Evolutionary conservation across 169 alveolate genomes (phyloP).

Genomic region (Blepharisma undulans): DNA sequence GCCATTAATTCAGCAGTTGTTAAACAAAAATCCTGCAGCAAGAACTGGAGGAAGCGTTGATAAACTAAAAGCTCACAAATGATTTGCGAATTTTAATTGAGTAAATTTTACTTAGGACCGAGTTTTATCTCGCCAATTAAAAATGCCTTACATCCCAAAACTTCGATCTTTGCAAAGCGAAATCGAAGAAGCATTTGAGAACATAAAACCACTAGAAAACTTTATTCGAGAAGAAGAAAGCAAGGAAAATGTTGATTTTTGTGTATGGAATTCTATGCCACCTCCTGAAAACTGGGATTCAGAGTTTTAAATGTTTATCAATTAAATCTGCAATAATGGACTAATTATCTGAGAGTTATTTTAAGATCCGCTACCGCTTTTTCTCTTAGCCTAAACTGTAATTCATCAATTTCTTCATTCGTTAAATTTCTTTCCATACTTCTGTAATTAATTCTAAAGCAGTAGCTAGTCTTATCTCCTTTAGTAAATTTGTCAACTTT

Average conservation of each 20-base stretch:
- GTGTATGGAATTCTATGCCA: not conserved
- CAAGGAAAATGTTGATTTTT: not conserved
- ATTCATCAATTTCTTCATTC: slow-evolving; percentile 64
- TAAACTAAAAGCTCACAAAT: slow-evolving; percentile 46
- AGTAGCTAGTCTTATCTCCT: slow-evolving; percentile 57
- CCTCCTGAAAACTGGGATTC: not conserved
- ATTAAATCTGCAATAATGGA: not conserved
- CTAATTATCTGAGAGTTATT: not conserved
- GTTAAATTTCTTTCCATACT: slow-evolving; percentile 71
- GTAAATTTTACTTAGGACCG: slow-evolving; percentile 26
- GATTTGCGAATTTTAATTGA: slow-evolving; percentile 45
- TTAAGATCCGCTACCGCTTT: not conserved
- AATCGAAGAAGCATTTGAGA: not conserved
- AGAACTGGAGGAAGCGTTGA: slow-evolving; percentile 42
- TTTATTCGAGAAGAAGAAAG: not conserved
- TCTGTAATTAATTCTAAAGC: slow-evolving; percentile 71
- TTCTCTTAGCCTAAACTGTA: slow-evolving; percentile 28
- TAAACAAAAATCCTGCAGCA: slow-evolving; percentile 55
- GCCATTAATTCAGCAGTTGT: slow-evolving; percentile 59
- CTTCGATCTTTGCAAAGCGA: not conserved
- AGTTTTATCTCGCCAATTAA: not conserved
- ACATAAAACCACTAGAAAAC: not conserved
- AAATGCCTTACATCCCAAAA: slow-evolving; percentile 12
- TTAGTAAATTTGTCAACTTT: slow-evolving; percentile 75
- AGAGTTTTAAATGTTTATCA: not conserved